Evolutionary conservation across 1,284 basidiomycete species (phyloP).

Genomic region (Fomitopsis betulina): DNA sequence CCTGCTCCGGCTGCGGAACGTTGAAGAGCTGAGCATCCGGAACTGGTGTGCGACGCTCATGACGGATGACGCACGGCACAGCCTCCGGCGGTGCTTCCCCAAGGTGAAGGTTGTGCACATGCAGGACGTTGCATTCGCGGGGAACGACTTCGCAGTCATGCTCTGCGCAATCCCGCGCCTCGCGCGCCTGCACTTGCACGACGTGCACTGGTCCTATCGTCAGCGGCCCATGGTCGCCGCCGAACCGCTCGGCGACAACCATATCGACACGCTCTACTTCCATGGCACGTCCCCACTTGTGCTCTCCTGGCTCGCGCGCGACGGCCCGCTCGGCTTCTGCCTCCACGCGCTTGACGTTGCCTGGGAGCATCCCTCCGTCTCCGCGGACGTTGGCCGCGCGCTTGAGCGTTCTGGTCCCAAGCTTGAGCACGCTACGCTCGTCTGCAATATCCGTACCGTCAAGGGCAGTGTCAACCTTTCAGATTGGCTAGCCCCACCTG

Average conservation of each 20-base stretch:
- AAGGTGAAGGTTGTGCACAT: background rate
- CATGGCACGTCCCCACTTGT: background rate
- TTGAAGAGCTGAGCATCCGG: conserved; percentile 3
- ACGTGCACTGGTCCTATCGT: conserved; percentile 2
- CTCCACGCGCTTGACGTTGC: background rate
- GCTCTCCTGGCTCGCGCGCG: conserved; percentile 2
- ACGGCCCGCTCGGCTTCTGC: background rate
- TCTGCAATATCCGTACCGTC: background rate
- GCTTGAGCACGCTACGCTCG: conserved; percentile 3
- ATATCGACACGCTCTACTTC: background rate
- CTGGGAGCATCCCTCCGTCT: conserved; percentile 2
- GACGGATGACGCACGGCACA: background rate
- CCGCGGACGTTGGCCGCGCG: background rate
- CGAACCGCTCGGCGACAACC: background rate
- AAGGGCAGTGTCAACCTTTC: background rate
- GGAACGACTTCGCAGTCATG: background rate
- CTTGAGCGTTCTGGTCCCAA: background rate
- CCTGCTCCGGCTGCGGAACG: conserved; percentile 1
- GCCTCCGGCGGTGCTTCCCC: background rate
- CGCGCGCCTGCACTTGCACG: conserved; percentile 1
- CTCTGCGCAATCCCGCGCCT: conserved; percentile 4
- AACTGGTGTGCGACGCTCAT: conserved; percentile 4
- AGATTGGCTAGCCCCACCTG: background rate
- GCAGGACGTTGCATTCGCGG: conserved; percentile 2
- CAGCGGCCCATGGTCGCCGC: background rate